Conservation (phyloP, 2,329 filamentous ascomycete species). For the Cladosporium sp. region DNA sequence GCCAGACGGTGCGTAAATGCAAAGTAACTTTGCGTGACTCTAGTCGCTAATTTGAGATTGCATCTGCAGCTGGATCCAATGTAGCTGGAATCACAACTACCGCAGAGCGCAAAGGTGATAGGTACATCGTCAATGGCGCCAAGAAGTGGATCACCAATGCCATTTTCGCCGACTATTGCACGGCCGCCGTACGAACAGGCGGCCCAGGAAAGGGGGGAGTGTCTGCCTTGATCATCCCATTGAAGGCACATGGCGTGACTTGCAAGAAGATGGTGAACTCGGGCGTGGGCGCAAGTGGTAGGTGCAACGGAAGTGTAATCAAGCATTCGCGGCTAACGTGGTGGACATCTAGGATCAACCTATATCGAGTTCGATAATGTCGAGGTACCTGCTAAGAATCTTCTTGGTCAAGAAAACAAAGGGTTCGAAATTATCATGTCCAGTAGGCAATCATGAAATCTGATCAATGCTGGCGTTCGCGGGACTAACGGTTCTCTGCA, state of each 20-base stretch:
- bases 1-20: slow-evolving; percentile 46
- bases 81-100: slow-evolving; percentile 65
- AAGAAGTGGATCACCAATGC: slow-evolving; percentile 63
- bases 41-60: not conserved
- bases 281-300: slow-evolving; percentile 66
- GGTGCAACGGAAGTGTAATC: slow-evolving; percentile 27
- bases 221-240: slow-evolving; percentile 60
- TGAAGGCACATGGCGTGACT: slow-evolving; percentile 52
- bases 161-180: slow-evolving; percentile 38
- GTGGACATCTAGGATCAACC: not conserved
- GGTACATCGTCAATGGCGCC: slow-evolving; percentile 64
- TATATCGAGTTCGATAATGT: slow-evolving; percentile 57
- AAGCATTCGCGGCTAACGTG: not conserved
- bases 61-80: slow-evolving; percentile 53
- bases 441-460: slow-evolving; percentile 26
- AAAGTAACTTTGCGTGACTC: not conserved
- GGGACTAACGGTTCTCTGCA: not conserved
- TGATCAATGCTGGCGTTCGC: not conserved
- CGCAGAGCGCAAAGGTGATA: slow-evolving; percentile 46
- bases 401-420: slow-evolving; percentile 57
- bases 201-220: slow-evolving; percentile 56
- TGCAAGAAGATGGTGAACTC: slow-evolving; percentile 62
- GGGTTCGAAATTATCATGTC: slow-evolving; percentile 61
- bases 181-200: slow-evolving; percentile 63
- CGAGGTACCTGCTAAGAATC: slow-evolving; percentile 55